Percentiles rank a stretch among this genome's conserved stretches.
phyloP scores from a whole-genome alignment of 257 asterid species.

The Salvia miltiorrhiza region DNA sequence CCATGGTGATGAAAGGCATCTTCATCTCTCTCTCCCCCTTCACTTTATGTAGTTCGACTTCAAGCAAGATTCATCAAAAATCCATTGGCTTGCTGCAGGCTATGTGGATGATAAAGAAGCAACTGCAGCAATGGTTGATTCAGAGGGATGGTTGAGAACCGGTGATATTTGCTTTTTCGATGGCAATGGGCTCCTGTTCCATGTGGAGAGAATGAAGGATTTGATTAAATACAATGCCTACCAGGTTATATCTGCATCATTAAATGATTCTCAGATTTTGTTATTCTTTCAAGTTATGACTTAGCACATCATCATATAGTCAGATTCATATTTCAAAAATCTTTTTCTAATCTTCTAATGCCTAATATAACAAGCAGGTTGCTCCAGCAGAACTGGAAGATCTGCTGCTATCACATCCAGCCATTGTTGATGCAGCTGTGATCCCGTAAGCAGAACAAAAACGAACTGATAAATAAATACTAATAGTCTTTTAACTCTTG shows the following conservation, averaged over 20 bases:
- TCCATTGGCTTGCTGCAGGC: slow-evolving; percentile 29
- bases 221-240: slow-evolving; percentile 56
- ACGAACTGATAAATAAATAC: not conserved
- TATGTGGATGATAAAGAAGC: slow-evolving; percentile 55
- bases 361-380: slow-evolving; percentile 30
- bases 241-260: slow-evolving; percentile 36
- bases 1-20: slow-evolving; percentile 41
- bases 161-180: slow-evolving; percentile 62
- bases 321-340: not conserved
- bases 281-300: no score
- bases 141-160: slow-evolving; percentile 60
- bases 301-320: not conserved
- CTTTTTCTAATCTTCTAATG: not conserved
- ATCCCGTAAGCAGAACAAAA: slow-evolving; percentile 38
- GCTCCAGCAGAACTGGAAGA: slow-evolving; percentile 64
- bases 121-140: slow-evolving; percentile 43
- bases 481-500: not conserved
- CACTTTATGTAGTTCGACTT: not conserved
- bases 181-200: slow-evolving; percentile 42
- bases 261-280: no score
- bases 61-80: not conserved
- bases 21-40: not conserved
- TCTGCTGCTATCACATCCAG: slow-evolving; percentile 50
- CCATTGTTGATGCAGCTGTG: slow-evolving; percentile 52
- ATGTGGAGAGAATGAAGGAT: slow-evolving; percentile 59